phyloP scores from a whole-genome alignment of 768 basidiomycete species.

The Lactifluus hygrophoroides region DNA sequence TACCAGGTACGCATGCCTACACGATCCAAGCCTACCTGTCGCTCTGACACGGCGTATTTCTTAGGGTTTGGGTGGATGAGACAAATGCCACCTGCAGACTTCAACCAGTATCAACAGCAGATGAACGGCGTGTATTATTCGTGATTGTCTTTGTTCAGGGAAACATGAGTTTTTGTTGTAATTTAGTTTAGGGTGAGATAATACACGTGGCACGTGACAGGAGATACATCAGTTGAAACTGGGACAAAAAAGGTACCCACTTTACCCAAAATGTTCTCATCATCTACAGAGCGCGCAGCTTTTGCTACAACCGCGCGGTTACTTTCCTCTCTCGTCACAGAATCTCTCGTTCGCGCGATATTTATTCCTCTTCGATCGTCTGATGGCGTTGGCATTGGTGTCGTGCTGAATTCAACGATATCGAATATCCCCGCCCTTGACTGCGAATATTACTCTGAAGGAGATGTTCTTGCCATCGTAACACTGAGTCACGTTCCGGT shows the following conservation, averaged over 20 bases:
- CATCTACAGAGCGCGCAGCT: slow-evolving; percentile 27
- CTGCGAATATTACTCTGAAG: slow-evolving; percentile 23
- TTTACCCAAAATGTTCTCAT: not conserved
- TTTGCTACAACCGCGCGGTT: slow-evolving; percentile 44
- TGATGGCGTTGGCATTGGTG: slow-evolving; percentile 33
- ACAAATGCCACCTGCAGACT: slow-evolving; percentile 17
- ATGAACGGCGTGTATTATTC: not conserved
- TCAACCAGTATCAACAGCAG: slow-evolving; percentile 3
- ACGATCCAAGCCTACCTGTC: not conserved
- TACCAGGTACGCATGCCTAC: slow-evolving; percentile 14
- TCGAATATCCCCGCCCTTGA: slow-evolving; percentile 1
- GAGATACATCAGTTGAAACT: too few relatives aligned
- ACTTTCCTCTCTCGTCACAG: slow-evolving; percentile 50
- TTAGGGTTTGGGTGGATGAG: slow-evolving; percentile 19
- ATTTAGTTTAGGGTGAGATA: too few relatives aligned
- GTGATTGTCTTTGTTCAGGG: not conserved
- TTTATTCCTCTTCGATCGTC: slow-evolving; percentile 35
- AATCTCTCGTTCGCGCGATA: slow-evolving; percentile 42
- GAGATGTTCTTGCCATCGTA: slow-evolving; percentile 40
- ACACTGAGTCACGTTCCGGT: slow-evolving; percentile 41
- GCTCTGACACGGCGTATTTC: not conserved
- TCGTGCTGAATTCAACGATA: slow-evolving; percentile 32
- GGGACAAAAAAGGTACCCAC: too few relatives aligned
- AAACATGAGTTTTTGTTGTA: not conserved
- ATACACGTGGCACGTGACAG: too few relatives aligned